Base-by-base conservation (phyloP, 2,329 filamentous ascomycete genomes). In the Tolypocladium sp. region DNA sequence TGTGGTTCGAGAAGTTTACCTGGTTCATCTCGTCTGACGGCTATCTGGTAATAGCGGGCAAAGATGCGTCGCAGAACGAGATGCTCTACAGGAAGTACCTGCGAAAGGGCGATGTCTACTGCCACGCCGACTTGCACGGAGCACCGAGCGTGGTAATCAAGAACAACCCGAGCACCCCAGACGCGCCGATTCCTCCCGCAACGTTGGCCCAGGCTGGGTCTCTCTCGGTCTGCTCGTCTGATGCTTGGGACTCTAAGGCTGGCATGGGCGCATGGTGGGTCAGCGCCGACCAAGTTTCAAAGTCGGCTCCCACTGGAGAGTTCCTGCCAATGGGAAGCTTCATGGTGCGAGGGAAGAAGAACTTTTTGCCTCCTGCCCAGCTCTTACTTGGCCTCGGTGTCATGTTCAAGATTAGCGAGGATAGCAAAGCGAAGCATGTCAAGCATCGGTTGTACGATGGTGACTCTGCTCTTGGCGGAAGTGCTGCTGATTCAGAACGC, bases 181-280 rank as follows among this genome's bases (percentile, higher is more conserved):
- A 95, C 71, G 90, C 90, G 1, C 92, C 92, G 0, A 93, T 99
- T 33, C 91, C 94, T 3, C 94, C 94, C 0, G 90, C 91, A 2
- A 97, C 94, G 0, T 76, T 99, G 3, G 89, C 91, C 0, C 94
- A 99, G 75, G 94, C 94, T 4, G 94, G 94, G 0, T 88, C 87
- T 52, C 76, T 97, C 37, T 87, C 89, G 0, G 89, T 99, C 6
- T 91, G 90, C 62, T 89, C 90, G 10, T 97, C 92, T 1, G 88
- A 81, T 59, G 94, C 93, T 0, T 99, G 94, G 94, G 94, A 97
- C 61, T 93, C 90, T 1, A 99, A 99, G 73, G 93, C 93, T 10
- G 85, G 91, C 20, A 96, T 97, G 90, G 88, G 90, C 22, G 92
- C 93, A 10, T 99, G 91, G 88, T 99, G 94, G 94, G 93, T 95